Conservation (phyloP, 192 early-diverging fungal genomes). For the Podila clonocystis region DNA sequence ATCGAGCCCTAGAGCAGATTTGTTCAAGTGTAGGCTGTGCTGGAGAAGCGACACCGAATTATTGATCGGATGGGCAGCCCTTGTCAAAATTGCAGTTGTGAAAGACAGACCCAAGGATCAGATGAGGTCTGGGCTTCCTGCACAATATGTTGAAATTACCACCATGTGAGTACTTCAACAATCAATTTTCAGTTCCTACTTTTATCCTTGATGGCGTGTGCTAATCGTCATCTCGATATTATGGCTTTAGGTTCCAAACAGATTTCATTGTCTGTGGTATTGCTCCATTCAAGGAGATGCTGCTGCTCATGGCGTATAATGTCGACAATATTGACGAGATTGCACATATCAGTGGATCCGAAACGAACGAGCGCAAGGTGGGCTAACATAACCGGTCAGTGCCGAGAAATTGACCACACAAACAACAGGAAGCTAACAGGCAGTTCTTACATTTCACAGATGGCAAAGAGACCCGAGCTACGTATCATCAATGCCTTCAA, state of each 20-base stretch:
- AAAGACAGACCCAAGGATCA: conserved; percentile 60
- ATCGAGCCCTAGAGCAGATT: conserved; percentile 79
- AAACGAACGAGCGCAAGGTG: conserved; percentile 44
- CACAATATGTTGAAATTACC: conserved; percentile 65
- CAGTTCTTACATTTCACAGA: conserved; percentile 8
- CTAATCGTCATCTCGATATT: background rate
- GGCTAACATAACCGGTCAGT: background rate
- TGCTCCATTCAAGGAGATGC: conserved; percentile 78
- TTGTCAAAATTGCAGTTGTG: conserved; percentile 86
- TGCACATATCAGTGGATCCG: conserved; percentile 56
- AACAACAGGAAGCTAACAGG: background rate
- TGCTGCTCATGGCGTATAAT: conserved; percentile 78
- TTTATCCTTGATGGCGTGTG: too few species aligned
- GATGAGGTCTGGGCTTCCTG: conserved; percentile 43
- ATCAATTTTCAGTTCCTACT: background rate
- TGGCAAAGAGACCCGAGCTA: conserved; percentile 86
- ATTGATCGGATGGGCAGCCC: conserved; percentile 95
- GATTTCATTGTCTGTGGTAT: conserved; percentile 89
- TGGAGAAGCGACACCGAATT: conserved; percentile 86
- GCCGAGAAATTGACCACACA: background rate
- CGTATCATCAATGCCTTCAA: conserved; percentile 86
- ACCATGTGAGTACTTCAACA: conserved; percentile 39
- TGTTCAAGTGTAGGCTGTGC: conserved; percentile 85
- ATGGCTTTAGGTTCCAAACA: conserved; percentile 70
- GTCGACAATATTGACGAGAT: conserved; percentile 63